These are phyloP conservation scores for Inga oerstediana DNA, from an alignment of 306 rosid genomes.

Conservation along the genomic window DNA sequence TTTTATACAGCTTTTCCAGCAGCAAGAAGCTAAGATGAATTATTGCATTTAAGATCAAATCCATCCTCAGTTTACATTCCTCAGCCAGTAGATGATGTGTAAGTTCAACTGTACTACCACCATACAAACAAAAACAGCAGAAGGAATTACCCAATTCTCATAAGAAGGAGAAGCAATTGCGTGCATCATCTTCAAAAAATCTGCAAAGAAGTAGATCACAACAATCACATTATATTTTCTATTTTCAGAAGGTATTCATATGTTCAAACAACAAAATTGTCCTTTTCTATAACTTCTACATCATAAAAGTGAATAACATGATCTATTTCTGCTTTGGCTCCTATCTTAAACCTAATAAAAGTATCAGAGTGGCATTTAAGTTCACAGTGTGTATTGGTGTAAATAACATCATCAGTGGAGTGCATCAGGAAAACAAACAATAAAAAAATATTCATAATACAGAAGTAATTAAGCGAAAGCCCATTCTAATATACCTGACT, in stretches of 20 bases:
- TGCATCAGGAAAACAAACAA: not conserved
- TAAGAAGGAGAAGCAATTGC: slow-evolving; percentile 49
- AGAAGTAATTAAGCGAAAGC: not conserved
- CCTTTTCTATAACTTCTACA: not conserved
- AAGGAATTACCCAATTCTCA: slow-evolving; percentile 63
- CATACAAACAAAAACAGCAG: slow-evolving; percentile 71
- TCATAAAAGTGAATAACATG: not conserved
- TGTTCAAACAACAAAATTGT: not conserved
- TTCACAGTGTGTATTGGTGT: not conserved
- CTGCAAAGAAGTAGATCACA: slow-evolving; percentile 31
- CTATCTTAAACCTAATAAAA: not conserved
- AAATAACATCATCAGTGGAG: not conserved
- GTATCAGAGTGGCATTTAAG: not conserved
- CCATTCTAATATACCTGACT: not conserved
- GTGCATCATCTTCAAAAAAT: slow-evolving; percentile 61
- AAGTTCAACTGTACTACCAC: slow-evolving; percentile 55
- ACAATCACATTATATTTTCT: not conserved
- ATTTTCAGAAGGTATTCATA: not conserved
- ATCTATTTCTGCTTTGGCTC: not conserved
- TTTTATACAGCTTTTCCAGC: slow-evolving; percentile 66
- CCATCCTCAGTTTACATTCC: slow-evolving; percentile 64
- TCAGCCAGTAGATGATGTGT: slow-evolving; percentile 65
- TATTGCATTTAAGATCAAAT: slow-evolving; percentile 60
- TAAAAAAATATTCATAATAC: not conserved
- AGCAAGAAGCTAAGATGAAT: slow-evolving; percentile 56